Evolutionary conservation across 345 rosid genomes (phyloP), one percentile per base, ranked within the genome.

Genomic region (Hirschfeldia incana): DNA sequence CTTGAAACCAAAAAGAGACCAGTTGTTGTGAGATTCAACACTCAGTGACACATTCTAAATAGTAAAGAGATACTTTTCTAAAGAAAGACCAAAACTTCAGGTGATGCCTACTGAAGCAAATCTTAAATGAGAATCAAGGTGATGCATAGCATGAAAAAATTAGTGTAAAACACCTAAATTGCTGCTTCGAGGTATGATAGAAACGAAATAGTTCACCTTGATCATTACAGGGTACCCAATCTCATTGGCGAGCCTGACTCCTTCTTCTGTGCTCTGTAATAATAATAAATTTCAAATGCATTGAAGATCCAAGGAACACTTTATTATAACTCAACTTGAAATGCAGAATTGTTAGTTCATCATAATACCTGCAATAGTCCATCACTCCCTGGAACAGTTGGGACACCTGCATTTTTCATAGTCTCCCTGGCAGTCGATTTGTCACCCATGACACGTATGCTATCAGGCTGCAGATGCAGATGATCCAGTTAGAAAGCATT

Each of bases 401-500:
- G 99, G 78, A 95, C 99, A 70, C 96, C 92, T 28, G 99, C 98
- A 84, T 87, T 92, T 87, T 95, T 95, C 99, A 92, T 95, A 42
- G 99, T 95, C 71, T 92, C 99, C 79, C 99, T 85, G n/a, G 98
- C 98, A 67, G 98, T 92, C 76, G 99, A 75, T 86, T 95, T 95
- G 86, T 95, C 99, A 73, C 99, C 99, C 99, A 95, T 95, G 51
- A 88, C 89, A 69, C 92, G 91, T 84, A 95, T 95, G 76, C 99
- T 92, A 85, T 95, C 96, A 55, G 99, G 98, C 98, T 94, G 87
- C 82, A 84, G 64, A 74, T 67, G 33, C 30, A 30, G 7, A 75
- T 30, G 8, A 69, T 69, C 13, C 29, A 9, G 57, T 68, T 63
- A 68, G 2, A 9, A 21, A 60, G 7, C 26, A 37, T 72, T 39